Percentiles rank a stretch among this genome's conserved stretches.
phyloP scores from a whole-genome alignment of 768 basidiomycete genomes.

The Exsudoporus frostii region DNA sequence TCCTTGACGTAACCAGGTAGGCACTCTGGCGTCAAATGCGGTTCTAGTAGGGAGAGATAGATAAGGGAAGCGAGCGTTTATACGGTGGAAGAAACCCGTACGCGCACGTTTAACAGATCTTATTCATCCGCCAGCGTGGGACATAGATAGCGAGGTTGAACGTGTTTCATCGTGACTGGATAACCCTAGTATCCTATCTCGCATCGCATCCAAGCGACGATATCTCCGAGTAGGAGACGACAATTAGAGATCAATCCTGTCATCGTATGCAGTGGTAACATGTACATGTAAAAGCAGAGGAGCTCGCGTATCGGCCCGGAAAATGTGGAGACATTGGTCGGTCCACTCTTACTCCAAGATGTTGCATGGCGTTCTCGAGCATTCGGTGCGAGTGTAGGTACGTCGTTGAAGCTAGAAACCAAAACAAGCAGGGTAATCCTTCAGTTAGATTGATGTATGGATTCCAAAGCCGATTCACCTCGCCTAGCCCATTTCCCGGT shows the following conservation, averaged over 20 bases:
- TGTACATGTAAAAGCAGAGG: background rate
- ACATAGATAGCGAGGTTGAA: background rate
- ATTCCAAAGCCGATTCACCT: background rate
- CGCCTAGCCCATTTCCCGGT: background rate
- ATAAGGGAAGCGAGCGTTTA: background rate
- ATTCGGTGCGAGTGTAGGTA: background rate
- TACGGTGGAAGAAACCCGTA: background rate
- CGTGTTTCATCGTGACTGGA: background rate
- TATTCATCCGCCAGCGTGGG: background rate
- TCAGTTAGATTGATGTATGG: background rate
- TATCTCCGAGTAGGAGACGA: background rate
- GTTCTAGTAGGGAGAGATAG: background rate
- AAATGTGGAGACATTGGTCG: background rate
- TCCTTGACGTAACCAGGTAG: background rate
- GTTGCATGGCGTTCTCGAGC: background rate
- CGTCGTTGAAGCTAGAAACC: background rate
- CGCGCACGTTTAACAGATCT: background rate
- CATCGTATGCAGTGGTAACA: background rate
- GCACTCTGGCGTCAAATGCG: background rate
- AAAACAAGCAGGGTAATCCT: background rate
- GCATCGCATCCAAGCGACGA: slow-evolving; percentile 1
- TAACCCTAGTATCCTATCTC: slow-evolving; percentile 1
- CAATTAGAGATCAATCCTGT: background rate
- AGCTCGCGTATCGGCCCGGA: background rate
- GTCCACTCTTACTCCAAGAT: background rate